These are phyloP conservation scores for Imleria badia DNA, from an alignment of 768 basidiomycete genomes.

Conservation along the genomic window DNA sequence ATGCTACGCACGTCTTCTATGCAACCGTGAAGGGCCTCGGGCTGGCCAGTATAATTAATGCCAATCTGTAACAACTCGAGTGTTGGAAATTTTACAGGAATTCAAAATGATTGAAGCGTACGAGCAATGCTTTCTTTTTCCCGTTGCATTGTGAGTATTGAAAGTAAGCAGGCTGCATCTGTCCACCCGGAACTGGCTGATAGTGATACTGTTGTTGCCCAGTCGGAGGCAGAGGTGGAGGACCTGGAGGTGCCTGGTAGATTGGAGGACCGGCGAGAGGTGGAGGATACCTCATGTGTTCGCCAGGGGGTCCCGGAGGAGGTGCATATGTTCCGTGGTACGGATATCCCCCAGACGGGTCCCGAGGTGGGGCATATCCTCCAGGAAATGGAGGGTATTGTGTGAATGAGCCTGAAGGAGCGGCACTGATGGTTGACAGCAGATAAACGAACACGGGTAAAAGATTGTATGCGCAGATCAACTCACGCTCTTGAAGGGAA, in stretches of 20 bases:
- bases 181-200: slow-evolving; percentile 48
- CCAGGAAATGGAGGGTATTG: slow-evolving; percentile 8
- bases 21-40: slow-evolving; percentile 74
- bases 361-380: slow-evolving; percentile 23
- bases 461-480: background rate
- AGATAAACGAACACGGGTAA: background rate
- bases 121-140: slow-evolving; percentile 84
- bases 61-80: slow-evolving; percentile 58
- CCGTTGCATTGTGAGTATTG: slow-evolving; percentile 90
- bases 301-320: slow-evolving; percentile 18
- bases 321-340: slow-evolving; percentile 12
- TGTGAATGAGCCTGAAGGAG: slow-evolving; percentile 8
- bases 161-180: slow-evolving; percentile 62
- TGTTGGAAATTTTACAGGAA: background rate
- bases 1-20: slow-evolving; percentile 91
- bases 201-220: slow-evolving; percentile 64
- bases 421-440: slow-evolving; percentile 30
- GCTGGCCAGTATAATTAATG: slow-evolving; percentile 78
- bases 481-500: slow-evolving; percentile 13
- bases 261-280: background rate
- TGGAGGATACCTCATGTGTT: background rate
- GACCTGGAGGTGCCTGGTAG: slow-evolving; percentile 24
- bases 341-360: slow-evolving; percentile 10
- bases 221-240: slow-evolving; percentile 54
- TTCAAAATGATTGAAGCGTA: slow-evolving; percentile 39